Evolutionary conservation across 225 moss, liverwort and hornwort species (phyloP), one percentile per base, ranked within the genome.

Genomic region (Straminergon stramineum): DNA sequence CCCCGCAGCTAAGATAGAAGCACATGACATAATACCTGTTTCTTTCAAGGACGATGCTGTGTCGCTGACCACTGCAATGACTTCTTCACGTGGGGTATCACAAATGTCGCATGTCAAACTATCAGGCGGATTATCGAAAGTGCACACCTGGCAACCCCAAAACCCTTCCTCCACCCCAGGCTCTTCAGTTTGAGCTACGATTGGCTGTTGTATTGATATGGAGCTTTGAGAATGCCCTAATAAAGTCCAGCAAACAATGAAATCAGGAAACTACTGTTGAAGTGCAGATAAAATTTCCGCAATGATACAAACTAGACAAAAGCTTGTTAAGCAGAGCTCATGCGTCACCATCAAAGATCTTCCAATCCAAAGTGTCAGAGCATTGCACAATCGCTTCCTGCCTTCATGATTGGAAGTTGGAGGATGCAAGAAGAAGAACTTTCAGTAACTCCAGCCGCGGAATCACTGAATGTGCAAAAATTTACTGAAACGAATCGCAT

Each of bases 81-180:
- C 28, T 45, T 92, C 89, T 66, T 90, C 91, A 28, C 85, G 88
- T 60, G 92, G 90, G 78, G 93, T 93, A 81, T 92, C 93, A 85
- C 95, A 95, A 73, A 95, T 95, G 77, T 95, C 95, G 88, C 95
- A 95, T 84, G 86, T 67, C 77, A 75, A 58, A 73, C 84, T 88
- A 79, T 91, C 95, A 69, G 84, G 82, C 18, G 92, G 80, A 83
- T 93, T 95, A 35, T 95, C 95, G 79, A 93, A 95, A 81, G 95
- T 95, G 84, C 95, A 95, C 76, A 93, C 91, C 82, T 82, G 65
- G 48, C 95, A 95, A 82, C 91, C 78, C 95, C 95, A 95, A 53
- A 86, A 90, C 70, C 87, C 91, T 86, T 91, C 92, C 61, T 90
- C 91, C 37, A 74, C 32, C 86, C 69, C 91, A 79, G 86, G 84